phyloP scores from a whole-genome alignment of 2,329 filamentous ascomycete species.

The Geosmithia putterillii region DNA sequence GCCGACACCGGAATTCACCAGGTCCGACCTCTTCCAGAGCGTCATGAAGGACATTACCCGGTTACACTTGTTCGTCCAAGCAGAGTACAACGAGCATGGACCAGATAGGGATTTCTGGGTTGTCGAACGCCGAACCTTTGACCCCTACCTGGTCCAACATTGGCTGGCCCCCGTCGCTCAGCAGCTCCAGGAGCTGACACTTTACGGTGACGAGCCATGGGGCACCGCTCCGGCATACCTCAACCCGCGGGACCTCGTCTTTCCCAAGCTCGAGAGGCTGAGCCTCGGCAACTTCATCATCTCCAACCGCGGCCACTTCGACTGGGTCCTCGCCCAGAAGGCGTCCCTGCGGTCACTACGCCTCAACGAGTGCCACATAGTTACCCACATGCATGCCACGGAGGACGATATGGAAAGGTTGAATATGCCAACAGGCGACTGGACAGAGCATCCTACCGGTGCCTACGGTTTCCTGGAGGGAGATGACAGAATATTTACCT shows the following conservation, averaged over 20 bases:
- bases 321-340: constrained; percentile 9
- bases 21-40: constrained; percentile 2
- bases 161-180: constrained; percentile 6
- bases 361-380: constrained; percentile 6
- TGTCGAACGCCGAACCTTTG: constrained; percentile 8
- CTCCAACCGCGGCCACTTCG: constrained; percentile 9
- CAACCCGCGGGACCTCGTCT: constrained; percentile 7
- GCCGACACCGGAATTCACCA: constrained; percentile 4
- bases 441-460: constrained; percentile 3
- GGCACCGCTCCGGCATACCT: constrained; percentile 9
- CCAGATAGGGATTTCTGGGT: constrained; percentile 6
- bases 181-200: constrained; percentile 8
- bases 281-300: constrained; percentile 6
- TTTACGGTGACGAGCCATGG: constrained; percentile 8
- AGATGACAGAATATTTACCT: constrained; percentile 1
- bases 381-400: constrained; percentile 1
- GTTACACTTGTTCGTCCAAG: constrained; percentile 6
- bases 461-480: neutral
- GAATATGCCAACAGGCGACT: constrained; percentile 3
- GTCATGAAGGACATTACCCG: constrained; percentile 6
- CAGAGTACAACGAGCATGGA: constrained; percentile 4
- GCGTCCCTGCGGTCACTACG: constrained; percentile 4
- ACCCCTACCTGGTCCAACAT: constrained; percentile 8
- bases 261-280: constrained; percentile 8
- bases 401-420: neutral